Evolutionary conservation across 805 yeast species (phyloP).

Genomic region (Saccharomycopsis amapae): DNA sequence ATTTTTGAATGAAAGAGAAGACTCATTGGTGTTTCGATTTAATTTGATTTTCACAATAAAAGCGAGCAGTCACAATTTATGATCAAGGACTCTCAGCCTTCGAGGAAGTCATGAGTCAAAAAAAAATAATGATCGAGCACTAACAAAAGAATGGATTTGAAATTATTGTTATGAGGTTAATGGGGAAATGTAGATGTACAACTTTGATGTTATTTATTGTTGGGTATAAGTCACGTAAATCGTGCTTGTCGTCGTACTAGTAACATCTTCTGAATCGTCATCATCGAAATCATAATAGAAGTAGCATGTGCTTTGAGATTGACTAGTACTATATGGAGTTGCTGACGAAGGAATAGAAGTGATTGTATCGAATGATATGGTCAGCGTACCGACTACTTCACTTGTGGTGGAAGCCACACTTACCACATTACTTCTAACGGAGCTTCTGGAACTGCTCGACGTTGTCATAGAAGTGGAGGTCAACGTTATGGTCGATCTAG

Average conservation of each 20-base stretch:
- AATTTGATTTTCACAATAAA: no score
- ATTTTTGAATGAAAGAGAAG: no score
- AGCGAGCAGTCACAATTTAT: no score
- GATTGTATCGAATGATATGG: conserved; percentile 5
- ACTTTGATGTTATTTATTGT: not conserved
- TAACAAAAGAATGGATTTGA: not conserved
- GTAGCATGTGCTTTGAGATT: conserved; percentile 16
- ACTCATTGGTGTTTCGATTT: no score
- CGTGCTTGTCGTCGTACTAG: conserved; percentile 7
- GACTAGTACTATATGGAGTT: conserved; percentile 8
- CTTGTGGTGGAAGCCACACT: conserved; percentile 1
- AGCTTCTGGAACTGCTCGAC: no score
- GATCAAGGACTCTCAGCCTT: no score
- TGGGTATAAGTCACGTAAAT: conserved; percentile 12
- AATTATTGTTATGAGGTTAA: not conserved
- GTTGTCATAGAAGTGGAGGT: no score
- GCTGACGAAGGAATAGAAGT: conserved; percentile 9
- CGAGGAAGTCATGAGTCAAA: no score
- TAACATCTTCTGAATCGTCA: conserved; percentile 5
- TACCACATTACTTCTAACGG: no score
- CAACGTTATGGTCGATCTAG: no score
- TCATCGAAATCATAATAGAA: conserved; percentile 18
- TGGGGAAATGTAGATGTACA: no score
- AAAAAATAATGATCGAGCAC: not conserved
- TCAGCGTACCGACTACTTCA: not conserved